Evolutionary conservation across 139 green algal genomes (phyloP), one percentile per base, ranked within the genome.

Genomic region (Coelastrella sp.): DNA sequence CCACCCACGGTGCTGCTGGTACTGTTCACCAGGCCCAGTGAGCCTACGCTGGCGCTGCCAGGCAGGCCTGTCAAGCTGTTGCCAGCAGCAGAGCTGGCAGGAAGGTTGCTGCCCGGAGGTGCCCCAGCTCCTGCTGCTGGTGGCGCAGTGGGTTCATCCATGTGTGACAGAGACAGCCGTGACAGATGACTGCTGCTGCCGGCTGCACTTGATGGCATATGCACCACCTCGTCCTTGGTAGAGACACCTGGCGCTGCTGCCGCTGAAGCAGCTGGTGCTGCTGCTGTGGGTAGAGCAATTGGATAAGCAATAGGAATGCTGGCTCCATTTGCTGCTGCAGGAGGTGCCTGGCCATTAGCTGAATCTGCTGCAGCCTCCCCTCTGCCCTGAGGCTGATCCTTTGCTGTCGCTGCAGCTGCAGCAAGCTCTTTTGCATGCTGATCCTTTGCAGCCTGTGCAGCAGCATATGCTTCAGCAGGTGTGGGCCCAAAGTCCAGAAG

Each of bases 401-500:
- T 20, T 14, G 60, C 64, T 23, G 82, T 23, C 60, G 82, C 60
- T 23, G 77, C 79, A 59, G 80, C 80, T 32, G 80, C 80, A n/a
- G 78, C 78, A n/a, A 17, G 22, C 74, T 60, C 22, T 4, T 54
- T 56, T 56, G 16, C 19, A 58, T 74, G 86, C 86, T 79, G 74
- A 74, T 84, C 32, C 86, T 85, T 66, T 23, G 60, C 20, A 60
- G 71, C 32, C 74, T 78, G 23, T 57, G 76, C 87, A 59, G 87
- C 77, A 56, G 73, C 85, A 89, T 89, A 89, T 17, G 85, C 85
- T 19, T 89, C 85, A 56, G 85, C 85, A 22, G 85, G 85, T 3
- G 85, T 89, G 32, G 85, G 85, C 5, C 85, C 85, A 89, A 89
- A 89, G 71, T 89, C 85, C 5, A 89, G 58, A 22, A 89, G 71